Evolutionary conservation across 352 stramenopile species (phyloP).

Genomic region (Saprolegnia diclina): DNA sequence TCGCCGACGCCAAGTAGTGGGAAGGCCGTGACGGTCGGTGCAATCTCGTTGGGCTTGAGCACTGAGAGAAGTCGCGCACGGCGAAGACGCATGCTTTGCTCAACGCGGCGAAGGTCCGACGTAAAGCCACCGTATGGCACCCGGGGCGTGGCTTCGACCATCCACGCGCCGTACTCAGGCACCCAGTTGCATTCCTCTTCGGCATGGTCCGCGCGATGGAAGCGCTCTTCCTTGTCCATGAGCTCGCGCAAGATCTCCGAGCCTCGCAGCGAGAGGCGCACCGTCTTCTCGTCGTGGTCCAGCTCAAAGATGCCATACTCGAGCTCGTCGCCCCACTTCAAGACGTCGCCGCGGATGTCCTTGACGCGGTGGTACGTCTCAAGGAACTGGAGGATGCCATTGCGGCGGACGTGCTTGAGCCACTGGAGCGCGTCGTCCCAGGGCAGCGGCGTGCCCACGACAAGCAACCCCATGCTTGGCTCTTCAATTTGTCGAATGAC

Average conservation of each 20-base stretch:
- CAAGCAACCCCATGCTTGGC: conserved; percentile 65
- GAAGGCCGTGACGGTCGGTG: conserved; percentile 95
- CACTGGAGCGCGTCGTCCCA: conserved; percentile 95
- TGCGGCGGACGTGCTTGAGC: conserved; percentile 92
- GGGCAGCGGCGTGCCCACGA: conserved; percentile 92
- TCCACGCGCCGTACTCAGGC: conserved; percentile 99
- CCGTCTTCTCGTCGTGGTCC: conserved; percentile 78
- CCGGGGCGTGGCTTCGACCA: conserved; percentile 97
- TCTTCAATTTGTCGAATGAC: conserved; percentile 1
- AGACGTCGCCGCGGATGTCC: conserved; percentile 91
- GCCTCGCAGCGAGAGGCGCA: conserved; percentile 87
- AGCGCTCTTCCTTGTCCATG: conserved; percentile 79
- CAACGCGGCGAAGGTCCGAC: conserved; percentile 92
- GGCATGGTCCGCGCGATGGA: conserved; percentile 36
- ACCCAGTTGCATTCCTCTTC: conserved; percentile 96
- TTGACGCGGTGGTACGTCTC: conserved; percentile 95
- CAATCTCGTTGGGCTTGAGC: conserved; percentile 93
- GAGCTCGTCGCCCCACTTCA: conserved; percentile 98
- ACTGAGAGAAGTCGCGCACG: conserved; percentile 91
- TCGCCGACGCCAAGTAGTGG: conserved; percentile 94
- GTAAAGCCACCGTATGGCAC: conserved; percentile 94
- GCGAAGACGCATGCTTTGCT: conserved; percentile 97
- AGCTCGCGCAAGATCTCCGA: conserved; percentile 94
- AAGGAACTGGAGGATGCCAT: conserved; percentile 97
- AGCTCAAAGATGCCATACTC: conserved; percentile 98